phyloP scores from a whole-genome alignment of 257 asterid genomes.

The Solanum virginianum region DNA sequence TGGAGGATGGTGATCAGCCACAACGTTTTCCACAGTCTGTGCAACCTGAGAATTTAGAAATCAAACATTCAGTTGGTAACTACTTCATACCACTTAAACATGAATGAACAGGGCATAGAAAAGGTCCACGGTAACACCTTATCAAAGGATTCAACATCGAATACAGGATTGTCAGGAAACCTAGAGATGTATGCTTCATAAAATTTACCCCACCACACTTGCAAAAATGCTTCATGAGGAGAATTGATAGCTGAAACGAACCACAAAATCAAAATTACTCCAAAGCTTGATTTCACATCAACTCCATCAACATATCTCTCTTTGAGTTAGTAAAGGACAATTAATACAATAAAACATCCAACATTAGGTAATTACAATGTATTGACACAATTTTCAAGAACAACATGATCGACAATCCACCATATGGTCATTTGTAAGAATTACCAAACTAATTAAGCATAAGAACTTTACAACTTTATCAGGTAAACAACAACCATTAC shows the following conservation, averaged over 20 bases:
- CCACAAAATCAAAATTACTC: neutral
- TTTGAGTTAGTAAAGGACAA: neutral
- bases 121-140: constrained; percentile 10
- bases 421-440: neutral
- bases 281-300: neutral
- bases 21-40: neutral
- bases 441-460: neutral
- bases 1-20: neutral
- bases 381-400: neutral
- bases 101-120: neutral
- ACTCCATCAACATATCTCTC: neutral
- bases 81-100: neutral
- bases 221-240: constrained; percentile 15
- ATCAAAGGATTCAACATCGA: constrained; percentile 1
- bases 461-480: neutral
- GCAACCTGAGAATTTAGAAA: neutral
- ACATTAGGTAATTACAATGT: neutral
- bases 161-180: neutral
- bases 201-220: constrained; percentile 19
- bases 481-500: neutral
- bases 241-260: constrained; percentile 5
- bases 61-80: neutral
- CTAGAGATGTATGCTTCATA: neutral
- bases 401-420: neutral
- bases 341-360: neutral